phyloP scores from a whole-genome alignment of 306 rosid species.

The Astragalus membranaceus region DNA sequence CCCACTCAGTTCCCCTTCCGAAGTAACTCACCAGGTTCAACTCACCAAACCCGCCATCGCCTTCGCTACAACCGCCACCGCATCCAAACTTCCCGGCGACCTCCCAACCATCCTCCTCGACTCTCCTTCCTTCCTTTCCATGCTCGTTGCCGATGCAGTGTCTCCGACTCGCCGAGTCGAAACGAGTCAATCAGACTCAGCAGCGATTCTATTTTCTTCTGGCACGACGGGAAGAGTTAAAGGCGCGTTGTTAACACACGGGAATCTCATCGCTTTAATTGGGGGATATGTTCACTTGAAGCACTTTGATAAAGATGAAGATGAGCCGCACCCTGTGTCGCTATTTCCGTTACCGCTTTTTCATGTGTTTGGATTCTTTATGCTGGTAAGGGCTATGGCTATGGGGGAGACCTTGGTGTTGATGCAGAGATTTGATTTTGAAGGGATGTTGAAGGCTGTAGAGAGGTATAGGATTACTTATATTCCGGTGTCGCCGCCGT shows the following conservation, averaged over 20 bases:
- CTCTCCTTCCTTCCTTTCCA: slow-evolving; percentile 57
- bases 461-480: slow-evolving; percentile 45
- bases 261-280: slow-evolving; percentile 47
- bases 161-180: background rate
- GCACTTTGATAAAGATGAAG: background rate
- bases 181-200: slow-evolving; percentile 48
- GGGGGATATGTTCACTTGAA: slow-evolving; percentile 25
- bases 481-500: slow-evolving; percentile 83
- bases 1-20: slow-evolving; percentile 53
- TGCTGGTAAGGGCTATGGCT: slow-evolving; percentile 43
- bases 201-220: slow-evolving; percentile 75
- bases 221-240: slow-evolving; percentile 87
- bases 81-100: slow-evolving; percentile 13
- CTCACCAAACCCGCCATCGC: slow-evolving; percentile 55
- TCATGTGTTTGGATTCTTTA: slow-evolving; percentile 71
- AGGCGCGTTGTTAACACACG: slow-evolving; percentile 62
- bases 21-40: slow-evolving; percentile 47
- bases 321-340: slow-evolving; percentile 28
- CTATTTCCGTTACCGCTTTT: slow-evolving; percentile 53
- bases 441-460: slow-evolving; percentile 54
- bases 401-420: slow-evolving; percentile 57
- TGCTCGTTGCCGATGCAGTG: slow-evolving; percentile 26
- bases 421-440: slow-evolving; percentile 64
- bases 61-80: slow-evolving; percentile 45
- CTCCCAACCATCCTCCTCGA: slow-evolving; percentile 43